Base-by-base conservation (phyloP, 176 grass and related monocot genomes). In the Juncus inflexus region DNA sequence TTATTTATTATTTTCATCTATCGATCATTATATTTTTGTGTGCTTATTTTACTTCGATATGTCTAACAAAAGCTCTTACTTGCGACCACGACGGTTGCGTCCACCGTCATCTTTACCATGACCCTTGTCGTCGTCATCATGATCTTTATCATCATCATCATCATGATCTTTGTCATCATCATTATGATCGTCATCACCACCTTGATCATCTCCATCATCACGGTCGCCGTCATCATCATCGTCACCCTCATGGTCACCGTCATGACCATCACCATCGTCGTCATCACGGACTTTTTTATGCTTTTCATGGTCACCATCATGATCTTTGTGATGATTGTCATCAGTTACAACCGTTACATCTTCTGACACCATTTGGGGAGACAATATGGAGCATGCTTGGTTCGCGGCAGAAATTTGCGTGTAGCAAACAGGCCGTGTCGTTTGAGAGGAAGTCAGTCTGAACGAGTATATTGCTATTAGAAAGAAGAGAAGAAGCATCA, bases 351-450 rank as follows among this genome's bases (percentile, higher is more conserved):
- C 6, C 37, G 42, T 59, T 42, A 40, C 52, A 41, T 59, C 52
- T 42, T 59, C 43, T 47, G 38, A 60, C 2, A 71, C 7, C 38
- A 28, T 9, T 36, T 57, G 38, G 0, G 77, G 85, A 6, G 80
- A 81, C 37, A 95, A 50, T 41, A 90, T 70, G 58, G 80, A 35
- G 39, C 90, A 95, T 5, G 90, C 90, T 58, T 90, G 86, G 77
- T 76, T 95, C 35, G 90, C 90, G 10, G 83, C 70, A 19, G 83
- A 72, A 79, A 95, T 81, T 78, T 95, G 90, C 7, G 71, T 74
- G 59, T 81, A 73, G 80, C 90, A 95, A 80, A 85, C 83, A 6
- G 83, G 83, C 59, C 77, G 75, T 37, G 58, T 76, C 65, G 64
- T 38, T 12, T 77, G 74, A 6, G 64, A 65, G 47, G 1, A 4